phyloP scores from a whole-genome alignment of 139 green algal genomes.

The Auxenochlorella protothecoides region DNA sequence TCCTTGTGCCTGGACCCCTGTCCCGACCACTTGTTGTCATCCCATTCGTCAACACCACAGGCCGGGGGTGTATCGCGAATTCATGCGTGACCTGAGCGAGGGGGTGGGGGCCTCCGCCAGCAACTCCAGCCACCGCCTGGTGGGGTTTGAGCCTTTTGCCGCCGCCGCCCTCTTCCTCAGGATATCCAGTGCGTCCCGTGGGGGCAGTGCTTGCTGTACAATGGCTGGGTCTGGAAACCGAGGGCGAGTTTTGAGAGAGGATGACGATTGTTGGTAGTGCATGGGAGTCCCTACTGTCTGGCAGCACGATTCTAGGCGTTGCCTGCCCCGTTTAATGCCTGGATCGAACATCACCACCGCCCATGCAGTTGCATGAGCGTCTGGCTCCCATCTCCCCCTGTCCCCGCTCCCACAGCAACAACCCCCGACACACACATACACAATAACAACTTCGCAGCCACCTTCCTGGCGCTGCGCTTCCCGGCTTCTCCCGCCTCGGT shows the following conservation, averaged over 20 bases:
- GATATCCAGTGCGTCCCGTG: slow-evolving; percentile 13
- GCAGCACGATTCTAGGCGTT: not conserved
- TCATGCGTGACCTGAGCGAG: slow-evolving; percentile 63
- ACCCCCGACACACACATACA: too few species aligned
- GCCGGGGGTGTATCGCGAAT: slow-evolving; percentile 72
- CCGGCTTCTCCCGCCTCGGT: not conserved
- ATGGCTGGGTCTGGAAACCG: too few species aligned
- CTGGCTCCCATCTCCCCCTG: not conserved
- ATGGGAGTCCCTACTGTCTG: too few species aligned
- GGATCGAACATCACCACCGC: too few species aligned
- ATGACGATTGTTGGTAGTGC: too few species aligned
- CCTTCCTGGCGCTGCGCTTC: not conserved
- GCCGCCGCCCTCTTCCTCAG: slow-evolving; percentile 54
- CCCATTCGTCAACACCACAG: not conserved
- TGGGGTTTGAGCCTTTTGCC: slow-evolving; percentile 61
- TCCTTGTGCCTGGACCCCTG: too few species aligned
- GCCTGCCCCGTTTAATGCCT: not conserved
- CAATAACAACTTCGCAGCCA: not conserved
- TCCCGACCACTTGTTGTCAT: not conserved
- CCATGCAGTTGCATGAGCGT: not conserved
- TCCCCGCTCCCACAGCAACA: too few species aligned
- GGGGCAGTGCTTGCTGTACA: too few species aligned
- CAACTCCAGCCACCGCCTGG: slow-evolving; percentile 42
- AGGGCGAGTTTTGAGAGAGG: too few species aligned
- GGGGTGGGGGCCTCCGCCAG: slow-evolving; percentile 38